Base-by-base conservation (phyloP, 768 basidiomycete species). In the Roridomyces roridus region DNA sequence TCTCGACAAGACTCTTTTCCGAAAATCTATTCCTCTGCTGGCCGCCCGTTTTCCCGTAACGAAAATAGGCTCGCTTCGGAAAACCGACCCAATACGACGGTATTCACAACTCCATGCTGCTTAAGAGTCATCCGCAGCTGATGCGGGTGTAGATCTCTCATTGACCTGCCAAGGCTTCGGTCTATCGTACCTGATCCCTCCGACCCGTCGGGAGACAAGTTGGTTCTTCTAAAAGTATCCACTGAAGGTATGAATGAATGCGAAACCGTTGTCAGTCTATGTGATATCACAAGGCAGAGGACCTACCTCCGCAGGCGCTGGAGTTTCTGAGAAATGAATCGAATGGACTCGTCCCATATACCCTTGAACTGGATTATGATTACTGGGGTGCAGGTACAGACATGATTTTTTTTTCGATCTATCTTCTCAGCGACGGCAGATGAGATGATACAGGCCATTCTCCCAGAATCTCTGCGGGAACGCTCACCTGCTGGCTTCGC, bases 401-500 rank as follows among this genome's bases (percentile, higher is more conserved):
- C 15, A 46, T 39, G 18, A 20, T 34, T 41, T n/a, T n/a, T 21
- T 40, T 46, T 21, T n/a, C 15, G n/a, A 49, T 10, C 21, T 25
- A n/a, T 20, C 46, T 26, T 52, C 20, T 51, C 51, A 47, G 37
- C 7, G 28, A 45, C 26, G 12, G 31, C 14, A 96, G 94, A 92
- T 68, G 92, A 98, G 42, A 87, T 98, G 28, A 74, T 99, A 17
- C 83, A 88, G 41, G 82, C 88, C 11, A 81, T 95, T 46, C 79
- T 99, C 9, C 97, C 96, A 0, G 83, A 91, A 60, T 81, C 87
- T 25, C 78, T 96, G 6, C 79, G 84, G 20, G 86, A 89, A 39
- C 90, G 88, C 17, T 85, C 92, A 0, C 97, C 97, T 0, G 85
- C 86, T 0, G 91, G 94, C 0, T 98, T 95, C 74, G 88, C 96